Conservation (phyloP, 2,329 filamentous ascomycete genomes). For the Anthostomella pinea region DNA sequence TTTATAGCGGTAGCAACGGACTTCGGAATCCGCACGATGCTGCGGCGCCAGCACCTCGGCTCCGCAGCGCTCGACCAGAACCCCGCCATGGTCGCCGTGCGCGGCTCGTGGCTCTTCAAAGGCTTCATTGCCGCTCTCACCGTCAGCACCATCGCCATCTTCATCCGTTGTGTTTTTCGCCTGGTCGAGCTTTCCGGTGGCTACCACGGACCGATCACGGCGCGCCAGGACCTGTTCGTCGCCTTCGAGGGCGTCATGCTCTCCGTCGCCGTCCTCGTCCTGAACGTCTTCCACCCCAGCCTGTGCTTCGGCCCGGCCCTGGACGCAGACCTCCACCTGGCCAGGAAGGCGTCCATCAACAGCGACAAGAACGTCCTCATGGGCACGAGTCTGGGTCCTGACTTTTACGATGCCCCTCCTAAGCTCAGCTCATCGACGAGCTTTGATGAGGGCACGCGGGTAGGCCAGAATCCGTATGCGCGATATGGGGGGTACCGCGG, state of each 20-base stretch:
- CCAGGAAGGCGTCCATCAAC: too few species aligned
- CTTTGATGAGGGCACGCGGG: too few species aligned
- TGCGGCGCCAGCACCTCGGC: conserved; percentile 34
- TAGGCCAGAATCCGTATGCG: neutral
- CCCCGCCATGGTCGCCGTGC: conserved; percentile 35
- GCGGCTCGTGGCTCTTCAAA: conserved; percentile 44
- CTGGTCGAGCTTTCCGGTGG: conserved; percentile 64
- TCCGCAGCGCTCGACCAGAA: conserved; percentile 37
- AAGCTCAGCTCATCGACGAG: too few species aligned
- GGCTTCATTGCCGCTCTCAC: conserved; percentile 54
- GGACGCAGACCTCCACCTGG: neutral
- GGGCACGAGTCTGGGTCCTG: too few species aligned
- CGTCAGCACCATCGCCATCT: conserved; percentile 60
- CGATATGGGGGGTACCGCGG: too few species aligned
- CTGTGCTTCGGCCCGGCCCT: conserved; percentile 26
- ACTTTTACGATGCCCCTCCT: too few species aligned
- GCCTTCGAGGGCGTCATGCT: conserved; percentile 56
- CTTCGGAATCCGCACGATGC: conserved; percentile 44
- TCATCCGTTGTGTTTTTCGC: conserved; percentile 63
- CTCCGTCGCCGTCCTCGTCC: conserved; percentile 40
- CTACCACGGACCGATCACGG: conserved; percentile 59
- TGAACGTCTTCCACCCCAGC: conserved; percentile 46
- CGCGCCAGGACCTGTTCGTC: conserved; percentile 53
- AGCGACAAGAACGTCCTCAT: too few species aligned
- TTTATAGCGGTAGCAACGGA: conserved; percentile 52